A percentile compares a stretch with the other conserved stretches of the same genome.
Conservation (phyloP, 352 stramenopile species). For the Phytophthora pinifolia region DNA sequence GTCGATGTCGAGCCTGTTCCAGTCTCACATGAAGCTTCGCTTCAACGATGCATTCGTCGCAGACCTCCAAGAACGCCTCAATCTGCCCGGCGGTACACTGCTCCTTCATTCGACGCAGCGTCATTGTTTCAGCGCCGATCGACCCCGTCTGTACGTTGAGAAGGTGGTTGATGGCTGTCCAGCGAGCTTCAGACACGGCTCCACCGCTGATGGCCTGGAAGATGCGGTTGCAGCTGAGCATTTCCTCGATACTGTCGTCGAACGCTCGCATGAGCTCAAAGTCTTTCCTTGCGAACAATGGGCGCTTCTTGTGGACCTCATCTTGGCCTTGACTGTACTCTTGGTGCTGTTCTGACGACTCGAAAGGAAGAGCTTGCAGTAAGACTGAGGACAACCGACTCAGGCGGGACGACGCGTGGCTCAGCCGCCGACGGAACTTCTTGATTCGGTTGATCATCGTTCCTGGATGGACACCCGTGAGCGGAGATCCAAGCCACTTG, state of each 20-base stretch:
- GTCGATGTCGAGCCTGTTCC: conserved; percentile 35
- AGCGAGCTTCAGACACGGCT: conserved; percentile 42
- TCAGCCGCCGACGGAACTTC: conserved; percentile 55
- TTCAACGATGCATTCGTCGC: conserved; percentile 60
- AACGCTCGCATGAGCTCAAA: conserved; percentile 37
- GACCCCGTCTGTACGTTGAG: conserved; percentile 4
- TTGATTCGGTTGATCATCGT: conserved; percentile 57
- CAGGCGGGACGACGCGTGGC: conserved; percentile 38
- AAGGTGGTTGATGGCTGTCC: conserved; percentile 32
- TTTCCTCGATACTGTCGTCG: conserved; percentile 42
- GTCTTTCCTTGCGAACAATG: conserved; percentile 33
- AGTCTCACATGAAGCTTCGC: conserved; percentile 39
- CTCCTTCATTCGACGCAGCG: conserved; percentile 29
- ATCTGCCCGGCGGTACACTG: conserved; percentile 17
- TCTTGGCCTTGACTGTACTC: neutral
- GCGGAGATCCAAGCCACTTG: conserved; percentile 46
- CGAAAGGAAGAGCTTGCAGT: conserved; percentile 13
- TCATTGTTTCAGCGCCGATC: conserved; percentile 10
- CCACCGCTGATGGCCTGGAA: conserved; percentile 51
- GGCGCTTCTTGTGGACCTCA: conserved; percentile 3
- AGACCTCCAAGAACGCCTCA: conserved; percentile 30
- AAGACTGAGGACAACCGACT: conserved; percentile 20
- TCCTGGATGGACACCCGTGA: conserved; percentile 44
- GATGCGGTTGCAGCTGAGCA: conserved; percentile 41
- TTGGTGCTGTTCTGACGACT: neutral